phyloP scores from a whole-genome alignment of 306 rosid species.

The Castanopsis chinensis region DNA sequence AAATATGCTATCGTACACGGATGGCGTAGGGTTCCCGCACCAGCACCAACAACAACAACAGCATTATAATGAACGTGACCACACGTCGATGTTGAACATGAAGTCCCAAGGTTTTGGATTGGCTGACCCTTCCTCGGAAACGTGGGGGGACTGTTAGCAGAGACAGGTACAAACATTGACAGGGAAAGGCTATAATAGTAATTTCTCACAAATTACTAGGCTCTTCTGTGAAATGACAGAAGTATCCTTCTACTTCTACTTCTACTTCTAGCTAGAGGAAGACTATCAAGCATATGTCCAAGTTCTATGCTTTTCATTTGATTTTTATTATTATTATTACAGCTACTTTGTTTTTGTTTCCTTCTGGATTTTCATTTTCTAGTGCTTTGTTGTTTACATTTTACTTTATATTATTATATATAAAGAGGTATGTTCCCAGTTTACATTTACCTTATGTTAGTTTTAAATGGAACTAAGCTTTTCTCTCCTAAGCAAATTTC shows the following conservation, averaged over 20 bases:
- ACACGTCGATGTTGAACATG: constrained; percentile 34
- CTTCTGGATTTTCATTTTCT: background rate
- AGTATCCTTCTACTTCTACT: too few relatives aligned
- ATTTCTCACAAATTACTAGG: background rate
- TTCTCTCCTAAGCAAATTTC: background rate
- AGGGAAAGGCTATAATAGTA: background rate
- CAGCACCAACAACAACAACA: constrained; percentile 11
- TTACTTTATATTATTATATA: background rate
- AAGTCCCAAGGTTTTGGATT: constrained; percentile 61
- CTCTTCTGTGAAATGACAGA: too few relatives aligned
- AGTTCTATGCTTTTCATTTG: too few relatives aligned
- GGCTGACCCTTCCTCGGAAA: constrained; percentile 51
- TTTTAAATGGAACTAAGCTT: background rate
- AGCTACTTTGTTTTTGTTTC: background rate
- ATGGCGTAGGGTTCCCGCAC: constrained; percentile 38
- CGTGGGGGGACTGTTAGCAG: constrained; percentile 51
- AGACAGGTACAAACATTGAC: background rate
- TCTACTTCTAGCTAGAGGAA: too few relatives aligned
- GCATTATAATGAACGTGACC: constrained; percentile 19
- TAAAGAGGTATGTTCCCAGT: background rate
- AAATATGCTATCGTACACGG: constrained; percentile 66
- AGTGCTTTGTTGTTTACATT: background rate
- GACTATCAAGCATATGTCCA: too few relatives aligned
- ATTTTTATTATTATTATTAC: too few relatives aligned
- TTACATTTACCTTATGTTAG: background rate